phyloP scores from a whole-genome alignment of 176 grass and related monocot genomes.

The Rhynchospora pubera region DNA sequence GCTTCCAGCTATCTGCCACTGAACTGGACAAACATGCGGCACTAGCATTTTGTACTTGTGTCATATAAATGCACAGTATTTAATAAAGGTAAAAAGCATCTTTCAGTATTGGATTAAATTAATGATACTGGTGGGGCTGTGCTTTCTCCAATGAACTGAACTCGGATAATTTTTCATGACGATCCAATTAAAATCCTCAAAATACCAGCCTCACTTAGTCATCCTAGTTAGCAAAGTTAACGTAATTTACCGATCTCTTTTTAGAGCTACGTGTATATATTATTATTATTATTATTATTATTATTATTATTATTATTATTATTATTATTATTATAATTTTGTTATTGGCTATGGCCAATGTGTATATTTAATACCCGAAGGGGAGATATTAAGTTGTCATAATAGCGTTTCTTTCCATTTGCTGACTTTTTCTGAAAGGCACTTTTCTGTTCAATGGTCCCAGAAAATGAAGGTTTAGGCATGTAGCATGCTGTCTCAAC shows the following conservation, averaged over 20 bases:
- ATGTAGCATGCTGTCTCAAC: too few species aligned
- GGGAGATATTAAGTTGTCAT: too few species aligned
- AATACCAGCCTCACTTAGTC: neutral
- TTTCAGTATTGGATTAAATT: neutral
- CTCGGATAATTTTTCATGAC: neutral
- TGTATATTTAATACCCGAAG: too few species aligned
- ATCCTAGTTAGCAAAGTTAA: neutral
- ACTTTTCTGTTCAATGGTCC: neutral
- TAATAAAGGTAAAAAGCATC: neutral
- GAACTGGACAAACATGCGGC: neutral
- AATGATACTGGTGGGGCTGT: neutral
- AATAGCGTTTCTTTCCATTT: neutral
- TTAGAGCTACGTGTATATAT: too few species aligned
- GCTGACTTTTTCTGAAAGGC: neutral
- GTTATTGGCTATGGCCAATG: too few species aligned
- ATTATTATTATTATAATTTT: too few species aligned
- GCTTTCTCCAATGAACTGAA: neutral
- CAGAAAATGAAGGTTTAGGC: too few species aligned
- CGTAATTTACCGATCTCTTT: too few species aligned
- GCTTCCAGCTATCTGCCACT: constrained; percentile 5
- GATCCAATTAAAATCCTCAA: neutral
- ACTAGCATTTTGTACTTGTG: neutral
- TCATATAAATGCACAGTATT: neutral
- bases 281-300: too few species aligned
- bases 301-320: too few species aligned